These are phyloP conservation scores for Diaporthe sp. DNA, from an alignment of 2,329 filamentous ascomycete genomes.

Conservation along the genomic window DNA sequence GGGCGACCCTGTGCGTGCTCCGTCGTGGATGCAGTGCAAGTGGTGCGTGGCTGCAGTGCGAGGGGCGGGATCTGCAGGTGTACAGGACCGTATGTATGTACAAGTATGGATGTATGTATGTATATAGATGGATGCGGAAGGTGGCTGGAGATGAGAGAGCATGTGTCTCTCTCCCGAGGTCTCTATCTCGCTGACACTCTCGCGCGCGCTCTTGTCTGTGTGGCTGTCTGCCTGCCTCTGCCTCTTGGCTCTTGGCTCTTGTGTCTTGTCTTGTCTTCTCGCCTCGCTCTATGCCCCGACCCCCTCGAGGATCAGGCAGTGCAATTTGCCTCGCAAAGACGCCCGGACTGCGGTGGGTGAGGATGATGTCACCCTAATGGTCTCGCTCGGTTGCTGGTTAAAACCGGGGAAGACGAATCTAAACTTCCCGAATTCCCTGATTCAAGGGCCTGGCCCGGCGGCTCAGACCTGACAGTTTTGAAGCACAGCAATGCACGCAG, in stretches of 20 bases:
- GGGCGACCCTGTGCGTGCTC: no score
- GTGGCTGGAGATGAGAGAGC: neutral
- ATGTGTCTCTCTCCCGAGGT: neutral
- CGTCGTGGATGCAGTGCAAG: neutral
- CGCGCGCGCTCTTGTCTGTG: neutral
- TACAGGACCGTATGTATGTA: neutral
- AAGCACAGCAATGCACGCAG: neutral
- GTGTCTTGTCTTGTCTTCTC: neutral
- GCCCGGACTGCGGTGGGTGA: slow-evolving; percentile 15
- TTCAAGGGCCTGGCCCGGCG: slow-evolving; percentile 2
- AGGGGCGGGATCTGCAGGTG: slow-evolving; percentile 15
- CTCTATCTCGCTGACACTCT: neutral
- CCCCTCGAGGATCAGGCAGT: neutral
- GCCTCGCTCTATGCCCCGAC: neutral
- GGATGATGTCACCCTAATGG: slow-evolving; percentile 21
- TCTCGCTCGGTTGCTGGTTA: slow-evolving; percentile 27
- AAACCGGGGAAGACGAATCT: slow-evolving; percentile 26
- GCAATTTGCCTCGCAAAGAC: slow-evolving; percentile 13
- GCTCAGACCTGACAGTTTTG: slow-evolving; percentile 11
- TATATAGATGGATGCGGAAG: slow-evolving; percentile 6
- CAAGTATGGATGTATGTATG: neutral
- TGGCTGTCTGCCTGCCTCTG: neutral
- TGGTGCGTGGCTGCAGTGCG: neutral
- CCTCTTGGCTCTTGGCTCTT: neutral
- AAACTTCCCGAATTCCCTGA: slow-evolving; percentile 26